Base-by-base conservation (phyloP, 1,139 yeast species). In the Candida glucosophila region DNA sequence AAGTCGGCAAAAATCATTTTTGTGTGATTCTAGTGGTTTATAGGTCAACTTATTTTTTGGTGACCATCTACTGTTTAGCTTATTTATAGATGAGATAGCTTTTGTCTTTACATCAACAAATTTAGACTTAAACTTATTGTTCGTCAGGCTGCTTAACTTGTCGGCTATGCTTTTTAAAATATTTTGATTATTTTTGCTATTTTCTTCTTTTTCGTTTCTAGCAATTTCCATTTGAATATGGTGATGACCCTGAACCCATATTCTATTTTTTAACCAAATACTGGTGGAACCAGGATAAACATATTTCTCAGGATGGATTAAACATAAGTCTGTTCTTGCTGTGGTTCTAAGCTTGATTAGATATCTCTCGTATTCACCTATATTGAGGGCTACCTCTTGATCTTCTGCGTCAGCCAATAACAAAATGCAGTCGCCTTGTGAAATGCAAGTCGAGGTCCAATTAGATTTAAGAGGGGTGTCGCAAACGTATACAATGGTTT, bases 221-320 rank as follows among this genome's bases (percentile, higher is more conserved):
- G 48, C 44, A 11, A 62, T 45, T 17, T 57, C 56, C 73, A 72
- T 67, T 39, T 77, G 94, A 15, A 90, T 72, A 49, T 90, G 98
- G 47, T 90, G 96, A 44, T 90, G 96, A 0, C 88, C 76, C 39
- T 83, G 85, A 4, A 90, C 86, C 97, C 97, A 90, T 2, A 76
- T 66, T 36, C 98, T 60, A 34, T 73, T 73, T 38, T 80, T 80
- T 26, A 90, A 61, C 97, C 98, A 90, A 25, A 67, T 62, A 22
- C 77, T 74, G 0, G 97, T 88, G 7, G 83, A 66, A 0, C 97
- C 97, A 0, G 95, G 86, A 11, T 68, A 69, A 2, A 90, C 96
- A 36, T 61, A 73, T 39, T 81, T 71, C 16, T 85, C 95, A 3
- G 83, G 80, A 43, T 90, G 98, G 9, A 90, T 55, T 28, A 90